Conservation (phyloP, 1,284 basidiomycete genomes). For the Sporisorium reilianum region DNA sequence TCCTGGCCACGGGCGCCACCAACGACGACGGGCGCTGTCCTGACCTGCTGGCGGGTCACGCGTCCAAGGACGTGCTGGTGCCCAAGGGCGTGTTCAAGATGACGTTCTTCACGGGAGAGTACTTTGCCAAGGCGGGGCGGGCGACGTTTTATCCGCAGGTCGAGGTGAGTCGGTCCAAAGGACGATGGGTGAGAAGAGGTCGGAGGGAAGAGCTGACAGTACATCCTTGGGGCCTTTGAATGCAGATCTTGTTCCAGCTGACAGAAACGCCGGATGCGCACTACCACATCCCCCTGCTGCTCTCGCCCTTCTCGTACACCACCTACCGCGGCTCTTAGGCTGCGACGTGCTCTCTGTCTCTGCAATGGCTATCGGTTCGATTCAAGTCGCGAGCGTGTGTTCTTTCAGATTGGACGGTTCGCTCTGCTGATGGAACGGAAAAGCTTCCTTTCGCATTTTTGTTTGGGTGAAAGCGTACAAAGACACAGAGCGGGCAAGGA, state of each 20-base stretch:
- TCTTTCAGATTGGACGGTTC: not conserved
- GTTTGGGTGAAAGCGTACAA: conserved; percentile 1
- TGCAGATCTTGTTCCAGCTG: conserved; percentile 60
- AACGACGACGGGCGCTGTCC: conserved; percentile 84
- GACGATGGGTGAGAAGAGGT: too few relatives aligned
- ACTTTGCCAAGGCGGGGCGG: conserved; percentile 78
- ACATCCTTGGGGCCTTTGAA: not conserved
- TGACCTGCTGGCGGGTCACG: conserved; percentile 75
- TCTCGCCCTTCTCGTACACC: conserved; percentile 91
- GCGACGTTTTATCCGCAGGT: conserved; percentile 88
- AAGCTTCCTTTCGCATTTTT: not conserved
- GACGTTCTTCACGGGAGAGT: conserved; percentile 83
- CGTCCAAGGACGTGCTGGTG: conserved; percentile 70
- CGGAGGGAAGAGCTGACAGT: not conserved
- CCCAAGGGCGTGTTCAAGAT: conserved; percentile 80
- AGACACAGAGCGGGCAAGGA: not conserved
- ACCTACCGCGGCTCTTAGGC: conserved; percentile 80
- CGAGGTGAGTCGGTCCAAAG: conserved; percentile 81
- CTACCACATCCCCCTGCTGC: conserved; percentile 88
- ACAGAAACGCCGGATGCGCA: conserved; percentile 71
- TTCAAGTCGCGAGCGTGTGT: not conserved
- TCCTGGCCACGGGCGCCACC: conserved; percentile 74
- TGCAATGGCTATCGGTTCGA: conserved; percentile 4
- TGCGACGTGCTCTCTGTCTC: not conserved
- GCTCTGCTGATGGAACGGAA: not conserved